A percentile compares a stretch with the other conserved stretches of the same genome.
Evolutionary conservation across 148 eudicot species (phyloP).

Genomic region (Persicaria tinctoria): DNA sequence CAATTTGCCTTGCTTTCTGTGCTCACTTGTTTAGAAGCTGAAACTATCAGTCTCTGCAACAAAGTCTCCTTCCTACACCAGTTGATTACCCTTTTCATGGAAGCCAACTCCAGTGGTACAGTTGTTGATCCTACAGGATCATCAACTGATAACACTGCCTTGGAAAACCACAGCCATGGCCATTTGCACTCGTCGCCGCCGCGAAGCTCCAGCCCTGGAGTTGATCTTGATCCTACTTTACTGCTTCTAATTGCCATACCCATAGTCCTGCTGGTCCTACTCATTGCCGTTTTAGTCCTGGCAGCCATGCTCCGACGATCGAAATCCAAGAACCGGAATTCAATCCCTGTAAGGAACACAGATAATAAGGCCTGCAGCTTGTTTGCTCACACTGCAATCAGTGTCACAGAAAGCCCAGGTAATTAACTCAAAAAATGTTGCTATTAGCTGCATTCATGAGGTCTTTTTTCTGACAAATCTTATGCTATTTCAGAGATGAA

Average conservation of each 20-base stretch:
- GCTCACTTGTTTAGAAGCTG: background rate
- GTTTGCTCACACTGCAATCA: conserved; percentile 23
- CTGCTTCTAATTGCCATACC: conserved; percentile 52
- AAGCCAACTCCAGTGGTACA: background rate
- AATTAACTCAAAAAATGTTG: background rate
- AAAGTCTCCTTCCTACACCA: background rate
- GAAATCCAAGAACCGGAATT: conserved; percentile 23
- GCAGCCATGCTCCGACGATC: conserved; percentile 45
- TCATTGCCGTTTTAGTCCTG: conserved; percentile 38
- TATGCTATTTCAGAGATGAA: conserved; percentile 21
- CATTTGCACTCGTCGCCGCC: conserved; percentile 5
- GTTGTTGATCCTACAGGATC: no score
- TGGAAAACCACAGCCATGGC: background rate
- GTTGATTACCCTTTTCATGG: background rate
- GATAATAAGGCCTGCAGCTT: conserved; percentile 21
- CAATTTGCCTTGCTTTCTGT: background rate
- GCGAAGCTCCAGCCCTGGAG: background rate
- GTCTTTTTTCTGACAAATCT: background rate
- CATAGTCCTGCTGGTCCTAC: conserved; percentile 38
- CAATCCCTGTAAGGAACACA: conserved; percentile 10
- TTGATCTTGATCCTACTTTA: conserved; percentile 17
- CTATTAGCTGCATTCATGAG: background rate
- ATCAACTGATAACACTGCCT: background rate
- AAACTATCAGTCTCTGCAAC: conserved; percentile 1
- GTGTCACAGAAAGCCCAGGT: conserved; percentile 36